Evolutionary conservation across 2,329 filamentous ascomycete genomes (phyloP).

Genomic region (Pseudogymnoascus sp.): DNA sequence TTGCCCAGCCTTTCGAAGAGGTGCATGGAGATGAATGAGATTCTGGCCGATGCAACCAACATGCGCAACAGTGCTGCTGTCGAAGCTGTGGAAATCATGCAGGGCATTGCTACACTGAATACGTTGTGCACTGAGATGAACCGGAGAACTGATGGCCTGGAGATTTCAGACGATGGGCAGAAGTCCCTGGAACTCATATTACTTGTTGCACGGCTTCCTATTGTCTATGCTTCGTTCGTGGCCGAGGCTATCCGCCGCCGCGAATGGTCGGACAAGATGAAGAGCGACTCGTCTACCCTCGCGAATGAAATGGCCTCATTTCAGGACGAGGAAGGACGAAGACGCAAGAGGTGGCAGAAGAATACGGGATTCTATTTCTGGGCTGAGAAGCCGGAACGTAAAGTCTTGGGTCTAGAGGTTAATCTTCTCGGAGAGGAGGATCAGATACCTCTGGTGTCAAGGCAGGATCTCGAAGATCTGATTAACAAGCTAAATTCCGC

Average conservation of each 20-base stretch:
- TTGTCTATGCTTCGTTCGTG: conserved; percentile 81
- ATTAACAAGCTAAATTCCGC: conserved; percentile 56
- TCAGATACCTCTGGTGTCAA: conserved; percentile 67
- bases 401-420: conserved; percentile 70
- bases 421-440: conserved; percentile 73
- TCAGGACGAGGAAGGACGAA: conserved; percentile 84
- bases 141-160: conserved; percentile 60
- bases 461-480: conserved; percentile 70
- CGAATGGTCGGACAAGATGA: conserved; percentile 90
- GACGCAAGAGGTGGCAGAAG: conserved; percentile 84
- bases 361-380: conserved; percentile 65
- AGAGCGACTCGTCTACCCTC: conserved; percentile 73
- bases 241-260: conserved; percentile 76
- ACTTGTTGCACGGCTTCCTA: conserved; percentile 73
- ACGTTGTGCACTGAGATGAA: conserved; percentile 65
- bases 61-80: conserved; percentile 59
- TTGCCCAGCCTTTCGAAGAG: conserved; percentile 50
- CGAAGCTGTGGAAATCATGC: conserved; percentile 67
- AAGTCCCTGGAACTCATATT: conserved; percentile 74
- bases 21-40: conserved; percentile 51
- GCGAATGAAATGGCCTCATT: conserved; percentile 90
- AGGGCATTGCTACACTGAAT: conserved; percentile 71
- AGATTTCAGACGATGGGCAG: conserved; percentile 65
- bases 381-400: conserved; percentile 55
- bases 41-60: conserved; percentile 50